Evolutionary conservation across 495 filamentous ascomycete species (phyloP).

Genomic region (Beverwykella pulmonaria): DNA sequence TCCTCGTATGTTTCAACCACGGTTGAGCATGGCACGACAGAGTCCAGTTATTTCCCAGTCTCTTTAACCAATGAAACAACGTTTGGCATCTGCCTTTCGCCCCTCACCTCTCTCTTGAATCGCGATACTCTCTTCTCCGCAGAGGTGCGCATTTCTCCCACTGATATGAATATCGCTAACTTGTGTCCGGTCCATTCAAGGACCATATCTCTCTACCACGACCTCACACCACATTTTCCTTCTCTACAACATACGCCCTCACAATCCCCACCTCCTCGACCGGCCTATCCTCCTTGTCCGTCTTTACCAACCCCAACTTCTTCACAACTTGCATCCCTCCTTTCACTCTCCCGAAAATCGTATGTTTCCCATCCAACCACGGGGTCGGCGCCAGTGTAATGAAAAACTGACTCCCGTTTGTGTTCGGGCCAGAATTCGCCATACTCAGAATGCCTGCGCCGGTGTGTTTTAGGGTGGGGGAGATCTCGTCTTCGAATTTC

Average conservation of each 20-base stretch:
- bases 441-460: slow-evolving; percentile 92
- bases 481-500: slow-evolving; percentile 93
- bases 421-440: slow-evolving; percentile 93
- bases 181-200: neutral
- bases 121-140: neutral
- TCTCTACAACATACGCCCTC: slow-evolving; percentile 66
- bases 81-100: too few species aligned
- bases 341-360: slow-evolving; percentile 93
- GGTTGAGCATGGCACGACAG: neutral
- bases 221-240: neutral
- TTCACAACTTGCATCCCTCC: slow-evolving; percentile 79
- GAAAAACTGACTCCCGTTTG: slow-evolving; percentile 88
- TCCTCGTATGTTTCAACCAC: neutral
- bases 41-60: too few species aligned
- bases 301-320: slow-evolving; percentile 90
- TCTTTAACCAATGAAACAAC: too few species aligned
- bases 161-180: too few species aligned
- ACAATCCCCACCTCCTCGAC: slow-evolving; percentile 81
- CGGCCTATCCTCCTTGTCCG: slow-evolving; percentile 76
- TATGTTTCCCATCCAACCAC: slow-evolving; percentile 97
- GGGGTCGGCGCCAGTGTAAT: slow-evolving; percentile 93
- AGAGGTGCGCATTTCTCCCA: neutral
- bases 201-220: neutral
- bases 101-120: too few species aligned
- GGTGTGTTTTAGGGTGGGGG: slow-evolving; percentile 77